phyloP scores from a whole-genome alignment of 148 eudicot genomes.

The Fagopyrum homotropicum region DNA sequence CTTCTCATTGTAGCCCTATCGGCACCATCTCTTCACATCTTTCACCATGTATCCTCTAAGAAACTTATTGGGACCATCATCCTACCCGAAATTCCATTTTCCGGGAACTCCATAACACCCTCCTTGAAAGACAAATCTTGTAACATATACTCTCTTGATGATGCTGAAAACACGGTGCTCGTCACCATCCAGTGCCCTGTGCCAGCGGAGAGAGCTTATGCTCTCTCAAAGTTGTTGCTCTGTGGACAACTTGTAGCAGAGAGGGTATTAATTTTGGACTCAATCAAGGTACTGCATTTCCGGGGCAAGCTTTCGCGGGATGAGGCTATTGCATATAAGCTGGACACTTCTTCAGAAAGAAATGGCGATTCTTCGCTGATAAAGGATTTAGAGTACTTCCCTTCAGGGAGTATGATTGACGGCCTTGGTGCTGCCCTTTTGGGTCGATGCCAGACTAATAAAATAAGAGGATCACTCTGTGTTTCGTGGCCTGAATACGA shows the following conservation, averaged over 20 bases:
- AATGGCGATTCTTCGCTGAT: slow-evolving; percentile 31
- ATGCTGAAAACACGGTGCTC: slow-evolving; percentile 35
- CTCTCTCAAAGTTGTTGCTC: slow-evolving; percentile 55
- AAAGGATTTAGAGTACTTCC: slow-evolving; percentile 53
- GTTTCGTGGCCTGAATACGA: slow-evolving; percentile 84
- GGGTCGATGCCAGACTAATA: slow-evolving; percentile 49
- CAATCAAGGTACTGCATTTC: slow-evolving; percentile 66
- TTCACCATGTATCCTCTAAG: slow-evolving; percentile 12
- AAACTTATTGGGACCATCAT: slow-evolving; percentile 12
- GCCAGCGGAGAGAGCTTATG: slow-evolving; percentile 71
- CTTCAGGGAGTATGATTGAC: slow-evolving; percentile 86
- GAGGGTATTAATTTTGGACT: slow-evolving; percentile 68
- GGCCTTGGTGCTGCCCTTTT: slow-evolving; percentile 76
- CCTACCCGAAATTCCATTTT: slow-evolving; percentile 57
- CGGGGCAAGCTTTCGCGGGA: slow-evolving; percentile 73
- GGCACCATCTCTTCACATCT: slow-evolving; percentile 59
- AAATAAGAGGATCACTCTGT: slow-evolving; percentile 56
- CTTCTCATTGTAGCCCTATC: slow-evolving; percentile 81
- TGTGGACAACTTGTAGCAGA: slow-evolving; percentile 61
- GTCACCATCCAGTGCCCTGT: slow-evolving; percentile 52
- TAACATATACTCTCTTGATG: slow-evolving; percentile 25
- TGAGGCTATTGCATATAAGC: slow-evolving; percentile 67
- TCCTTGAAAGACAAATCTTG: slow-evolving; percentile 58
- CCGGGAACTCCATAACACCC: slow-evolving; percentile 56
- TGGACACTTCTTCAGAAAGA: slow-evolving; percentile 48